Evolutionary conservation across 768 basidiomycete genomes (phyloP).

Genomic region (Trametes cubensis): DNA sequence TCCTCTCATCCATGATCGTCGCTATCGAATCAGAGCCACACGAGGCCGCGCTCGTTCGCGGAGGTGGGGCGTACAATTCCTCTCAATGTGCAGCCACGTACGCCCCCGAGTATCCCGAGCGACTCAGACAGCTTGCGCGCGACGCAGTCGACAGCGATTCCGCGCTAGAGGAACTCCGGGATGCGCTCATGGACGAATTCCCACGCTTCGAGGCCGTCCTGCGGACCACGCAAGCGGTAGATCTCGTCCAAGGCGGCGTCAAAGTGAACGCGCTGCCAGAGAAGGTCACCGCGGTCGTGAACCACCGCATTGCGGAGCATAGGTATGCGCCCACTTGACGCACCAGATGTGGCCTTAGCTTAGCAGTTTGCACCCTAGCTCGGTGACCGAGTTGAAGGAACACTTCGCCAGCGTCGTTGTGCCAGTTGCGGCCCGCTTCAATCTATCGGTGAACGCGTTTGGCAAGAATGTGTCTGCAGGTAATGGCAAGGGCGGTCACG

Average conservation of each 20-base stretch:
- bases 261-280: conserved; percentile 76
- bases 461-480: conserved; percentile 41
- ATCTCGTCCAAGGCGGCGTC: conserved; percentile 50
- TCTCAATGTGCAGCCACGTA: conserved; percentile 63
- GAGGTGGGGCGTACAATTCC: conserved; percentile 56
- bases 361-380: conserved; percentile 10
- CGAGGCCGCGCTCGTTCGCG: conserved; percentile 50
- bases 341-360: not conserved
- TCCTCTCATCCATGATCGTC: conserved; percentile 71
- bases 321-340: not conserved
- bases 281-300: conserved; percentile 65
- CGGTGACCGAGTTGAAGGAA: conserved; percentile 46
- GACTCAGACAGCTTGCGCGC: conserved; percentile 51
- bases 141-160: conserved; percentile 49
- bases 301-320: conserved; percentile 62
- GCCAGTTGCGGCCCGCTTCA: conserved; percentile 60
- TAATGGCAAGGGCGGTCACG: conserved; percentile 44
- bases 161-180: conserved; percentile 47
- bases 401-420: conserved; percentile 56
- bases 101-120: conserved; percentile 53
- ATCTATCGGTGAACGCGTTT: conserved; percentile 64
- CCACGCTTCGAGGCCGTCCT: conserved; percentile 42
- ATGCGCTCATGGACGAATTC: conserved; percentile 44
- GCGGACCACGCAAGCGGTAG: conserved; percentile 79
- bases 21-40: conserved; percentile 70